Evolutionary conservation across 2,329 filamentous ascomycete genomes (phyloP).

Genomic region (Aureobasidium sp.): DNA sequence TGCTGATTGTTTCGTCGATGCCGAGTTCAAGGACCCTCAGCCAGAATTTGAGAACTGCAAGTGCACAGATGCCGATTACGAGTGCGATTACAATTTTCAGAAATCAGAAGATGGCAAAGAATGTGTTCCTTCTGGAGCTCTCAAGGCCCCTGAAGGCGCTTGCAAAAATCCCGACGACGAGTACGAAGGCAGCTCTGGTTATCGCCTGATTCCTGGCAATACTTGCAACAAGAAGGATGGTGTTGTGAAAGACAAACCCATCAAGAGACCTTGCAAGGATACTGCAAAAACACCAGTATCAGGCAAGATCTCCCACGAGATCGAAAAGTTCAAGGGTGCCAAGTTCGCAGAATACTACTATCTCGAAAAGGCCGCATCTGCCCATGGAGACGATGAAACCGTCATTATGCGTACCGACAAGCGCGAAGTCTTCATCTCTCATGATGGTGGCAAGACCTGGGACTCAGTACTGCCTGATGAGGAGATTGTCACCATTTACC

Average conservation of each 20-base stretch:
- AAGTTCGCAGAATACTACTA: slow-evolving; percentile 59
- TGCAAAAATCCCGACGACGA: slow-evolving; percentile 67
- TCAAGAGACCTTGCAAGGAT: slow-evolving; percentile 71
- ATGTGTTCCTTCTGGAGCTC: slow-evolving; percentile 58
- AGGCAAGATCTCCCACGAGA: slow-evolving; percentile 58
- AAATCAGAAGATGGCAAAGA: slow-evolving; percentile 54
- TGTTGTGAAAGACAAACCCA: slow-evolving; percentile 39
- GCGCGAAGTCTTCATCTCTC: slow-evolving; percentile 63
- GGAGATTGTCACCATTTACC: slow-evolving; percentile 62
- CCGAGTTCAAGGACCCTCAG: slow-evolving; percentile 72
- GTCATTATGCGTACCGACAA: slow-evolving; percentile 54
- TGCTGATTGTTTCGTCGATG: slow-evolving; percentile 80
- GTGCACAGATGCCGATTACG: slow-evolving; percentile 79
- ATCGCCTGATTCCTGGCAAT: slow-evolving; percentile 72
- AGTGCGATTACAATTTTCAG: slow-evolving; percentile 91
- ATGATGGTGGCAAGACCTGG: slow-evolving; percentile 88
- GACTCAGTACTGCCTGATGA: slow-evolving; percentile 58
- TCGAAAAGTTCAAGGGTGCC: slow-evolving; percentile 56
- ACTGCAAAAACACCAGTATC: slow-evolving; percentile 46
- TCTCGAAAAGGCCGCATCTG: slow-evolving; percentile 66
- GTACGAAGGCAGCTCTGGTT: slow-evolving; percentile 83
- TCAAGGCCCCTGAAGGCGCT: slow-evolving; percentile 61
- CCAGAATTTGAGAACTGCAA: slow-evolving; percentile 68
- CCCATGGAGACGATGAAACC: slow-evolving; percentile 63
- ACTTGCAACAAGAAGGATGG: slow-evolving; percentile 38